Base-by-base conservation (phyloP, 176 grass and related monocot species). In the Bonia amplexicaulis region DNA sequence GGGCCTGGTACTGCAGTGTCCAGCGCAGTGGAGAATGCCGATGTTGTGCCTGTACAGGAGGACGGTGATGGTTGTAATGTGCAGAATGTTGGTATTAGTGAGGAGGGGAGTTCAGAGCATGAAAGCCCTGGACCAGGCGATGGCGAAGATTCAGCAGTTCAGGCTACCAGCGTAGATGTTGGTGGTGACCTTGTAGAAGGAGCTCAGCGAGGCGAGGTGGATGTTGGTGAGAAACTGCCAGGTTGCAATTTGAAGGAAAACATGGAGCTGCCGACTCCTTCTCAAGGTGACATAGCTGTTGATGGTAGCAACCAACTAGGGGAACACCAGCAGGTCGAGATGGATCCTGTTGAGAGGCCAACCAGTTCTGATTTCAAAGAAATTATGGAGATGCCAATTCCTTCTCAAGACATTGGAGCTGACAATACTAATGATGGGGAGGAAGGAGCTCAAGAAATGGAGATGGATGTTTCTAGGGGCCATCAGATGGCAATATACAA, bases 321-420 rank as follows among this genome's bases (percentile, higher is more conserved):
- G 17, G 78, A 73, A 42, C 45, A 35, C 17, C 51, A 75, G 83
- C 58, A 83, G 51, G 74, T 80, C 74, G 79, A 75, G 62, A 63
- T 79, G 51, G 68, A 80, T 78, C 10, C 68, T 89, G 79, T 78
- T 70, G 86, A 80, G 67, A 74, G 52, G 68, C 6, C 67, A 31
- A 33, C 33, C 13, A 64, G 22, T n/a, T 83, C 45, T 37, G 23
- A 22, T 64, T 74, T 40, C 11, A 16, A 74, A 79, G 87, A 89
- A 87, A 69, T 66, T n/a, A 6, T 26, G 0, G 79, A 86, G 47
- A 39, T 22, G 46, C 19, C 22, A 41, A 77, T 55, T 73, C 78
- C 60, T 66, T 67, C 79, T 86, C 79, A 78, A 60, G 84, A 19
- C n/a, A 78, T 14, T 1, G 48, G 8, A 59, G 66, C 49, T 86